Percentiles rank a stretch among this genome's conserved stretches.
These are phyloP conservation scores for Starmerella sp. DNA, from an alignment of 805 yeast genomes.

Conservation along the genomic window DNA sequence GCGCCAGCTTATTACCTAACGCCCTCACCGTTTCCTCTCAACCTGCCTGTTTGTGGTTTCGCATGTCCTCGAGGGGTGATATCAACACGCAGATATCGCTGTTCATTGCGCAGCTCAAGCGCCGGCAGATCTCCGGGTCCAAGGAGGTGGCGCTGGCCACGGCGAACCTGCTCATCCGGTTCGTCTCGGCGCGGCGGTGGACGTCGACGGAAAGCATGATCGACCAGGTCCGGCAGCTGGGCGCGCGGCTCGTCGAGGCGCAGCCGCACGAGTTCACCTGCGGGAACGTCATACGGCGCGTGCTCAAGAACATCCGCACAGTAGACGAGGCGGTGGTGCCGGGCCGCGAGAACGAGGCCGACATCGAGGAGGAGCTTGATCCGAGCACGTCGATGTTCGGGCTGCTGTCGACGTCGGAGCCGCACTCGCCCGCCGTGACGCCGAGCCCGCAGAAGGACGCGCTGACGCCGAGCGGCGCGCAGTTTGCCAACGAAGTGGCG, in stretches of 20 bases:
- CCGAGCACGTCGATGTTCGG: constrained; percentile 60
- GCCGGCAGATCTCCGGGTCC: constrained; percentile 76
- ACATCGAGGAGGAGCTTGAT: constrained; percentile 15
- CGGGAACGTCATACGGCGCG: constrained; percentile 85
- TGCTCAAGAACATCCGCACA: constrained; percentile 75
- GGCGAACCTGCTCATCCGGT: constrained; percentile 75
- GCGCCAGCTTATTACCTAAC: neutral
- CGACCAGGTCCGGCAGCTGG: constrained; percentile 58
- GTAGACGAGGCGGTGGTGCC: constrained; percentile 45
- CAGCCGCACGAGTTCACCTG: constrained; percentile 82
- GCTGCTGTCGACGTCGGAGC: constrained; percentile 42
- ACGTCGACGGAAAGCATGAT: constrained; percentile 62
- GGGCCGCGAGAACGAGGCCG: constrained; percentile 7
- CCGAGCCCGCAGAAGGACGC: constrained; percentile 1
- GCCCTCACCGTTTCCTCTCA: neutral
- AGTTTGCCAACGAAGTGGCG: constrained; percentile 14
- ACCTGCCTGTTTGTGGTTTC: neutral
- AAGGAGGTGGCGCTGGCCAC: constrained; percentile 75
- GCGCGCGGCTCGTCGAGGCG: constrained; percentile 53
- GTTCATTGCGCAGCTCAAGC: constrained; percentile 42
- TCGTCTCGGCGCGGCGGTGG: constrained; percentile 86
- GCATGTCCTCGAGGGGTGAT: constrained; percentile 25
- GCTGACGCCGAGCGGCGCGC: constrained; percentile 15
- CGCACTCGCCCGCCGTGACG: neutral
- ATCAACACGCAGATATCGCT: constrained; percentile 27